Base-by-base conservation (phyloP, 108 stramenopile species). In the Skeletonema costatum region DNA sequence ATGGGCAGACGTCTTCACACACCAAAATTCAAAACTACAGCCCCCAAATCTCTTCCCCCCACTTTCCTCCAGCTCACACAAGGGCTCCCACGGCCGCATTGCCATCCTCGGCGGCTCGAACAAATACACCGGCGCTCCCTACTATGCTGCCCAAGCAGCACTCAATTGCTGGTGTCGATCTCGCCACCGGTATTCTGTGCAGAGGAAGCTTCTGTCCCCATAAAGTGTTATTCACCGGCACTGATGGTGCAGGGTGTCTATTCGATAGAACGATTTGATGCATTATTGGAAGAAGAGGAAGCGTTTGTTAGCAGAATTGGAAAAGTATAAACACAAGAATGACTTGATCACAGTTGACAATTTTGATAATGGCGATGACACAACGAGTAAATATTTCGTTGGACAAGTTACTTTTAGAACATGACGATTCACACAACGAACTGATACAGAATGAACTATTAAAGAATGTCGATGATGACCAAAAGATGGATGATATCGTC, bases 81-180 rank as follows among this genome's bases (percentile, higher is more conserved):
- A 98, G 87, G 98, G 98, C 38, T 93, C 93, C 36, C 87, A 88
- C 39, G 99, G 99, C 11, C 87, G 98, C 46, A 84, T 99, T 13
- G 99, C 87, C 16, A 87, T 99, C 31, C 70, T 99, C 62, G 99
- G 99, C 10, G 99, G 99, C 32, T 96, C 92, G 12, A 79, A 85
- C 56, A 93, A 89, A 65, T 99, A 97, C 83, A 97, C 99, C 29
- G 99, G 99, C 19, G 99, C 99, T 11, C 99, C 99, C 0, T 99
- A 93, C 74, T 99, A 98, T 74, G 97, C 98, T 7, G 97, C 94
- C 53, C 89, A 90, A 84, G 86, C 97, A 4, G 85, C 95, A 8
- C 74, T 99, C 4, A 73, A 88, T 29, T 81, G 82, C n/a, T 3
- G 99, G 99, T n/a, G 97, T 96, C 36, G 99, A 99, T 83, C 81